Percentiles rank a stretch among this genome's conserved stretches.
Conservation (phyloP, 1,139 yeast genomes). For the Suhomyces choctaworum region DNA sequence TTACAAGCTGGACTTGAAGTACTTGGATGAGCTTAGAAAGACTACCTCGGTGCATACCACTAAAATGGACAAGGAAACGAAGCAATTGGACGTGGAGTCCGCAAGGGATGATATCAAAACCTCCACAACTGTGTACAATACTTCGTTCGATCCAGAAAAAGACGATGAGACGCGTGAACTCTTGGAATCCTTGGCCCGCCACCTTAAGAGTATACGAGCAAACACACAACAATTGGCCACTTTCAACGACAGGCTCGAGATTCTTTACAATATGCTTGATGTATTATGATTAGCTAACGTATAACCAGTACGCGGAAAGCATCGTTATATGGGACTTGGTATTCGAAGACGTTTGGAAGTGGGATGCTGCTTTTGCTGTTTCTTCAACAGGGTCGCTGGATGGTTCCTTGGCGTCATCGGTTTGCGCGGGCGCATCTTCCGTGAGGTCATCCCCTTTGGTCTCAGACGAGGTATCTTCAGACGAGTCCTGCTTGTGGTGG, state of each 20-base stretch:
- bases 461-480: too few relatives aligned
- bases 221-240: constrained; percentile 22
- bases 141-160: constrained; percentile 26
- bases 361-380: too few relatives aligned
- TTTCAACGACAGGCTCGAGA: constrained; percentile 31
- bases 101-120: constrained; percentile 4
- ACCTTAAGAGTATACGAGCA: constrained; percentile 20
- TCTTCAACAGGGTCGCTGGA: too few relatives aligned
- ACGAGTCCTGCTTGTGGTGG: too few relatives aligned
- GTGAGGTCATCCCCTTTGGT: too few relatives aligned
- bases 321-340: constrained; percentile 9
- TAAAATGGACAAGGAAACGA: constrained; percentile 13
- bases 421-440: too few relatives aligned
- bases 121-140: not conserved
- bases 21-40: constrained; percentile 27
- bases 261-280: constrained; percentile 28
- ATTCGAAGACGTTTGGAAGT: too few relatives aligned
- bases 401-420: not conserved
- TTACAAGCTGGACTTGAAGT: constrained; percentile 35
- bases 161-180: constrained; percentile 27
- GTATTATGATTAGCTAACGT: constrained; percentile 22
- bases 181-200: constrained; percentile 21
- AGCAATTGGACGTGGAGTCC: not conserved
- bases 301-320: constrained; percentile 36
- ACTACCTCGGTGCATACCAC: constrained; percentile 13